Percentiles rank a stretch among this genome's conserved stretches.
phyloP scores from a whole-genome alignment of 2,329 filamentous ascomycete species.

The Domatiomyces globalis region DNA sequence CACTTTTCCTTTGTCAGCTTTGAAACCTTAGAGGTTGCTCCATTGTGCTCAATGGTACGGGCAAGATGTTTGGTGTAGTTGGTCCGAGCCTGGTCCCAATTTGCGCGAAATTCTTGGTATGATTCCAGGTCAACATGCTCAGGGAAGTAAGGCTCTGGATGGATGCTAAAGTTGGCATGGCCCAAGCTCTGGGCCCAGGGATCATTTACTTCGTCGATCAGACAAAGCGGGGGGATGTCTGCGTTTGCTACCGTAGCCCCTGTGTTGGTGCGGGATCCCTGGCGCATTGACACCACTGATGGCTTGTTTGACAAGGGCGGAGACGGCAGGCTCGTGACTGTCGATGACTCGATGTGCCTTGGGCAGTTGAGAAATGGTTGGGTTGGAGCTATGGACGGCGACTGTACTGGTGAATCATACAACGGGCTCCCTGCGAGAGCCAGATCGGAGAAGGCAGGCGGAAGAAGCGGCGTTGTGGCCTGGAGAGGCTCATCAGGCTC shows the following conservation, averaged over 20 bases:
- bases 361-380: constrained; percentile 28
- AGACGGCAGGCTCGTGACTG: constrained; percentile 39
- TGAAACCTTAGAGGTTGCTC: constrained; percentile 77
- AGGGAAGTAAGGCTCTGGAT: constrained; percentile 65
- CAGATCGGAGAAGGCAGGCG: constrained; percentile 57
- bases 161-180: constrained; percentile 85
- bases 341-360: constrained; percentile 35
- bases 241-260: constrained; percentile 37
- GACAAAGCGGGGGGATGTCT: constrained; percentile 50
- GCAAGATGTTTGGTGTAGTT: constrained; percentile 85
- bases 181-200: constrained; percentile 75
- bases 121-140: constrained; percentile 45
- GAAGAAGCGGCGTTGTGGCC: constrained; percentile 70
- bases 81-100: constrained; percentile 70
- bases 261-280: constrained; percentile 30
- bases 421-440: constrained; percentile 34
- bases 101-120: constrained; percentile 52
- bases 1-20: constrained; percentile 77
- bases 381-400: constrained; percentile 59
- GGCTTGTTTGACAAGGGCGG: constrained; percentile 65
- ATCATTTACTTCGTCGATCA: constrained; percentile 50
- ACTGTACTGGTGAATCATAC: constrained; percentile 70
- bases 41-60: constrained; percentile 80
- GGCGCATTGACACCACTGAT: constrained; percentile 60
- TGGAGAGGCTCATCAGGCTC: constrained; percentile 45